phyloP scores from a whole-genome alignment of 305 asterid species.

The Caryopteris hybrid region DNA sequence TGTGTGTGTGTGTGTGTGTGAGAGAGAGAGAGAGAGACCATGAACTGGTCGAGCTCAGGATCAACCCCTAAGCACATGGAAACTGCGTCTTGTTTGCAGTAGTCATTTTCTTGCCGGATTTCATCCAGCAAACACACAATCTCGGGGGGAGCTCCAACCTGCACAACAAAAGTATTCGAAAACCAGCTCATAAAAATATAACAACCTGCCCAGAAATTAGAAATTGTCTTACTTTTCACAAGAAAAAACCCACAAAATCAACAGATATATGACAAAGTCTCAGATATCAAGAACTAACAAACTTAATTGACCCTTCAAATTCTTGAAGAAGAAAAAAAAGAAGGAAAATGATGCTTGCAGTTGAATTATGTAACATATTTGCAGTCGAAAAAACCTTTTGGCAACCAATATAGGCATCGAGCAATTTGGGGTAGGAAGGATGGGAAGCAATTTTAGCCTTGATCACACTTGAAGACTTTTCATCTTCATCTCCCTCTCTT shows the following conservation, averaged over 20 bases:
- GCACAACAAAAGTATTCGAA: neutral
- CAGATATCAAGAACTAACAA: neutral
- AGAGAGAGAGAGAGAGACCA: slow-evolving; percentile 45
- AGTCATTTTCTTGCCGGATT: slow-evolving; percentile 45
- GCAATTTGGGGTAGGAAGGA: slow-evolving; percentile 68
- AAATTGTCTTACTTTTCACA: too few relatives aligned
- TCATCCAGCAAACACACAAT: slow-evolving; percentile 60
- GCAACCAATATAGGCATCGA: slow-evolving; percentile 77
- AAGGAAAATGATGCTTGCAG: too few relatives aligned
- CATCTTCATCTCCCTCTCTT: slow-evolving; percentile 21
- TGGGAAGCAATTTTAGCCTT: slow-evolving; percentile 77
- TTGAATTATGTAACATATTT: too few relatives aligned
- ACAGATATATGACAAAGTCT: too few relatives aligned
- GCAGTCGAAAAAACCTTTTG: slow-evolving; percentile 70
- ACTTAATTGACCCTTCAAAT: too few relatives aligned
- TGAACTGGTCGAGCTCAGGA: slow-evolving; percentile 83
- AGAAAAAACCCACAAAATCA: too few relatives aligned
- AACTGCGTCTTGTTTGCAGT: slow-evolving; percentile 23
- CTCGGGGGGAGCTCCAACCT: slow-evolving; percentile 92
- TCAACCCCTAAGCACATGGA: slow-evolving; percentile 52
- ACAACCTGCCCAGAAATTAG: too few relatives aligned
- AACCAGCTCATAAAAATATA: neutral
- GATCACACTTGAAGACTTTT: slow-evolving; percentile 31
- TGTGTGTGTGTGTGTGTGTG: neutral
- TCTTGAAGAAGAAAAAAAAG: too few relatives aligned